These are phyloP conservation scores for Penicillium griseofulvum DNA, from an alignment of 2,329 filamentous ascomycete species.

Conservation along the genomic window DNA sequence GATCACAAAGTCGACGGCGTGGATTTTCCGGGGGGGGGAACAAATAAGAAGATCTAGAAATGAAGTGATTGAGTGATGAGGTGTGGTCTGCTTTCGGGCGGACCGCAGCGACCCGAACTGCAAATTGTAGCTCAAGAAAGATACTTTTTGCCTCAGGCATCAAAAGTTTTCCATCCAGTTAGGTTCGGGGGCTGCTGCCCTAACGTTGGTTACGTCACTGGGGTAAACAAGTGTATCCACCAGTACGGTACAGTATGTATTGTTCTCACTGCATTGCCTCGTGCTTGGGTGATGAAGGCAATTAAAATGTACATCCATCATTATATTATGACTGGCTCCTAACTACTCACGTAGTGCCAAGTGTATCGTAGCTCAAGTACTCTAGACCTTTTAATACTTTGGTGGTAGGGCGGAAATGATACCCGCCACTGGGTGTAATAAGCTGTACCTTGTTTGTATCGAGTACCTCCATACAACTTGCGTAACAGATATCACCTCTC, in stretches of 20 bases:
- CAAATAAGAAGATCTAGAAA: conserved; percentile 32
- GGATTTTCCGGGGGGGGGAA: conserved; percentile 29
- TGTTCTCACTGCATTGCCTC: not conserved
- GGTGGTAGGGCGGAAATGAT: conserved; percentile 3
- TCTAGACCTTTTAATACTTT: not conserved
- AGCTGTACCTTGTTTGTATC: conserved; percentile 12
- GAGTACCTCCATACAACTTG: conserved; percentile 14
- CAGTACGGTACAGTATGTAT: conserved; percentile 12
- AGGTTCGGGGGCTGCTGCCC: conserved; percentile 22
- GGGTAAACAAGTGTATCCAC: conserved; percentile 22
- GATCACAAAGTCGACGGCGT: conserved; percentile 37
- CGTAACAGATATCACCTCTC: conserved; percentile 19
- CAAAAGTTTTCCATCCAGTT: too few species aligned
- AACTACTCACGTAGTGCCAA: not conserved
- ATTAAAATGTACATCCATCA: too few species aligned
- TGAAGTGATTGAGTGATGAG: conserved; percentile 37
- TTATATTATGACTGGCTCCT: not conserved
- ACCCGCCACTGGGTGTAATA: not conserved
- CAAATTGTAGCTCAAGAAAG: conserved; percentile 12
- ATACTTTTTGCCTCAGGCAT: conserved; percentile 23
- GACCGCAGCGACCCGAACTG: conserved; percentile 27
- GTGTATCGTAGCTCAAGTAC: not conserved
- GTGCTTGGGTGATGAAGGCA: not conserved
- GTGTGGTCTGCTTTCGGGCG: conserved; percentile 28
- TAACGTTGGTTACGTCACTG: conserved; percentile 29